Evolutionary conservation across 2,329 filamentous ascomycete genomes (phyloP), one percentile per base, ranked within the genome.

Genomic region (Curvularia spicifera): DNA sequence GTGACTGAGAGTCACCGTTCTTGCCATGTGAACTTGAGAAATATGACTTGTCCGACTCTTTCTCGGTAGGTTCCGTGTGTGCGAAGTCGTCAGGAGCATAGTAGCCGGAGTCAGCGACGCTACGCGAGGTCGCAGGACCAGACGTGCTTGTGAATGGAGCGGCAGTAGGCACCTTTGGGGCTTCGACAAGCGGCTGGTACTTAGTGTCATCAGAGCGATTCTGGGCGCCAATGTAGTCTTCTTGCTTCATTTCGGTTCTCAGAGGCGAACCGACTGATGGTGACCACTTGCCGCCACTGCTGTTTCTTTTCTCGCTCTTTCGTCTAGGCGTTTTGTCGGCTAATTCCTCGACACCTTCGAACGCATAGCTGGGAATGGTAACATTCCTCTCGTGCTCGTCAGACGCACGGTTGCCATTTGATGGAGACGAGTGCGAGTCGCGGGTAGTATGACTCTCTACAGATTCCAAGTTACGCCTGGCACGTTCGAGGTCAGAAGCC

Each of bases 221-320:
- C 1, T 35, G 45, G 12, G 64, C 52, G 18, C 75, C 73, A 20
- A 80, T 69, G 51, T 81, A 80, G 56, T 81, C 80, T 18, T 81
- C 72, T 52, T 77, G 76, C 26, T 77, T 75, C 51, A 80, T 71
- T 57, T 81, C 79, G n/a, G 78, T 74, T 28, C 79, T 69, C 33
- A 82, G 69, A 5, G 79, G 80, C 26, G 79, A 81, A 55, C 77
- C 77, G 9, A 78, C 72, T 18, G 74, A 73, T 24, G 78, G 76
- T 33, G 78, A 78, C 59, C 77, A 80, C 29, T 69, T 73, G 50
- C 74, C 73, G 46, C 71, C 72, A 40, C 72, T 72, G 53, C 78
- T 80, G 46, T 76, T 73, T 35, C 80, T 75, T 68, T 80, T 82
- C 75, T 82, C 72, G 70, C 80, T 63, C 57, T 81, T 82, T 53